A percentile compares a stretch with the other conserved stretches of the same genome.
These are phyloP conservation scores for Podospora australis DNA, from an alignment of 495 filamentous ascomycete species.

Conservation along the genomic window DNA sequence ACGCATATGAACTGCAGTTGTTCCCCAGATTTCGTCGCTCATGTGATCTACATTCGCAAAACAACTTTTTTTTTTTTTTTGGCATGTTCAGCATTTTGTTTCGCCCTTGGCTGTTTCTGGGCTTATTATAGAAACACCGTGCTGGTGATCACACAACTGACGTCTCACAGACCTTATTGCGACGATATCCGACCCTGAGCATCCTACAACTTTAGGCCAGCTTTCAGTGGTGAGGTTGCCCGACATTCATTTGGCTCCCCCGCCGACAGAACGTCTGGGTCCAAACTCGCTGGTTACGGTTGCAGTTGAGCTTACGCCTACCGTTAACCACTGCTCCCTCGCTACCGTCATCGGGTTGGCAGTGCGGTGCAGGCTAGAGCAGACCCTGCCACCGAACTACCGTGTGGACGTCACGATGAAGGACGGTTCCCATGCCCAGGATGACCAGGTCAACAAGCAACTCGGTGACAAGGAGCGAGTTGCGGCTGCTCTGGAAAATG, in stretches of 20 bases:
- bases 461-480: slow-evolving; percentile 94
- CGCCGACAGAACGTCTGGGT: slow-evolving; percentile 45
- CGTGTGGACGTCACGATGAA: slow-evolving; percentile 91
- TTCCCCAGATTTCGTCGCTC: too few relatives aligned
- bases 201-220: slow-evolving; percentile 86
- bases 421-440: slow-evolving; percentile 90
- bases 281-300: slow-evolving; percentile 44
- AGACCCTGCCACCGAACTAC: slow-evolving; percentile 86
- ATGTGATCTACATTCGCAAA: too few relatives aligned
- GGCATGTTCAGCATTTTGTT: background rate
- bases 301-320: slow-evolving; percentile 80
- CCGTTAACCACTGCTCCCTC: slow-evolving; percentile 91
- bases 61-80: too few relatives aligned
- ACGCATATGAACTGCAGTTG: background rate
- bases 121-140: background rate
- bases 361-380: slow-evolving; percentile 82
- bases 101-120: background rate
- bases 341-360: slow-evolving; percentile 96
- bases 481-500: slow-evolving; percentile 90
- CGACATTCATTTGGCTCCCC: slow-evolving; percentile 74
- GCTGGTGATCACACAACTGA: slow-evolving; percentile 23
- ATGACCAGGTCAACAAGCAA: slow-evolving; percentile 92
- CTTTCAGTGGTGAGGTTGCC: slow-evolving; percentile 89
- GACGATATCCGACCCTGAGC: slow-evolving; percentile 91
- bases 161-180: slow-evolving; percentile 74